Conservation (phyloP, 1,139 yeast species). For the Hyphopichia khmerensis region DNA sequence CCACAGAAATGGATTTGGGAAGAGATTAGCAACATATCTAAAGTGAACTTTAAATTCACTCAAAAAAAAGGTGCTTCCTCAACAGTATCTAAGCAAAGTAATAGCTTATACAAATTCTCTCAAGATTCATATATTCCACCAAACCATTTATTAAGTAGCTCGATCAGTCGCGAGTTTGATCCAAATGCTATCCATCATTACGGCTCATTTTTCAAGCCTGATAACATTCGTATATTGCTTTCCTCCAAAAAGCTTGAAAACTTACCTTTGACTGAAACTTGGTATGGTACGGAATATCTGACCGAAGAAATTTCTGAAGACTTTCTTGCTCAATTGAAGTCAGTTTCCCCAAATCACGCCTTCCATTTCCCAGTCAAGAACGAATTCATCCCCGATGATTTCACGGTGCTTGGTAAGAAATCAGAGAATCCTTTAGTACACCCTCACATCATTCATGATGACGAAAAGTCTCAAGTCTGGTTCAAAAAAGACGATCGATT, state of each 20-base stretch:
- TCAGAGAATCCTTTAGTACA: conserved; percentile 27
- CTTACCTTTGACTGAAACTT: conserved; percentile 56
- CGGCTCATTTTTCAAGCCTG: conserved; percentile 49
- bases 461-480: conserved; percentile 58
- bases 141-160: conserved; percentile 55
- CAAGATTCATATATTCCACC: conserved; percentile 56
- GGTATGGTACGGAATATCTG: conserved; percentile 89
- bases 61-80: conserved; percentile 65
- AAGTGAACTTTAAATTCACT: conserved; percentile 58
- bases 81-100: conserved; percentile 56
- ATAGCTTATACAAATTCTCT: conserved; percentile 37
- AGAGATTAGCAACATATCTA: conserved; percentile 47
- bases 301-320: conserved; percentile 42
- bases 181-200: conserved; percentile 53
- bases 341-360: conserved; percentile 30
- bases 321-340: conserved; percentile 34
- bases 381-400: conserved; percentile 77
- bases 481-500: conserved; percentile 88
- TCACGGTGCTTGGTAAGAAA: conserved; percentile 53
- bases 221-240: conserved; percentile 61
- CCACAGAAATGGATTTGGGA: conserved; percentile 62
- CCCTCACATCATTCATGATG: conserved; percentile 39
- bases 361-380: conserved; percentile 70
- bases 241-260: conserved; percentile 49
- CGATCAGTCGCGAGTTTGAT: conserved; percentile 60